phyloP scores from a whole-genome alignment of 768 basidiomycete genomes.

The Mycena polygramma region DNA sequence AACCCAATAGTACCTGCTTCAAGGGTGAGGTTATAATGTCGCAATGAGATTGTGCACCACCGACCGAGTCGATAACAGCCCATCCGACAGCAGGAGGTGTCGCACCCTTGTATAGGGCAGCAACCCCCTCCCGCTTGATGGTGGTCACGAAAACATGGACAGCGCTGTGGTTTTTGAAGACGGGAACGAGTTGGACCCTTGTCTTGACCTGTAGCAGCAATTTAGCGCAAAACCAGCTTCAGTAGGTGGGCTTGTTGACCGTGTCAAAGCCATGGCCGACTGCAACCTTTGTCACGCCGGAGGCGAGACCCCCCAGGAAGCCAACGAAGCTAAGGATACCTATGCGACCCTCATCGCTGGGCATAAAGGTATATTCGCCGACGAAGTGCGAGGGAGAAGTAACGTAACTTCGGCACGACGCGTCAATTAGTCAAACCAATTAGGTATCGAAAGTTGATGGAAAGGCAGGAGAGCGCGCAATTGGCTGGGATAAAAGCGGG shows the following conservation, averaged over 20 bases:
- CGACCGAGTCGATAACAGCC: constrained; percentile 79
- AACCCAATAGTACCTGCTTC: constrained; percentile 51
- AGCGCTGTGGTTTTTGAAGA: constrained; percentile 5
- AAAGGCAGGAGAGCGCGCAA: too few relatives aligned
- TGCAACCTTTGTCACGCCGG: constrained; percentile 50
- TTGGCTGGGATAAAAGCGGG: too few relatives aligned
- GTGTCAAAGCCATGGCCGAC: constrained; percentile 75
- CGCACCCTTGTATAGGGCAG: constrained; percentile 81
- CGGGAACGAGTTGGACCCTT: constrained; percentile 15
- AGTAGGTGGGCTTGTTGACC: not conserved
- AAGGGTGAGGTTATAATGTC: not conserved
- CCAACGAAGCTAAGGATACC: not conserved
- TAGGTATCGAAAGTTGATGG: not conserved
- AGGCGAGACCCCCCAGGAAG: constrained; percentile 13
- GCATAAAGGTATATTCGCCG: not conserved
- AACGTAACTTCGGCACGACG: too few relatives aligned
- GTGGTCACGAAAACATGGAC: constrained; percentile 20
- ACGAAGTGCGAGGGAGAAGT: too few relatives aligned
- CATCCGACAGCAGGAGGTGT: constrained; percentile 81
- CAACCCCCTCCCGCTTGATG: constrained; percentile 58
- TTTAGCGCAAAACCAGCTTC: not conserved
- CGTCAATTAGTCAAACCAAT: too few relatives aligned
- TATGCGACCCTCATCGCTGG: constrained; percentile 4
- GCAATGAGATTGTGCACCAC: constrained; percentile 57
- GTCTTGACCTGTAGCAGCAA: constrained; percentile 10